Evolutionary conservation across 2,329 filamentous ascomycete genomes (phyloP).

Genomic region (Harringtonia aguacate): DNA sequence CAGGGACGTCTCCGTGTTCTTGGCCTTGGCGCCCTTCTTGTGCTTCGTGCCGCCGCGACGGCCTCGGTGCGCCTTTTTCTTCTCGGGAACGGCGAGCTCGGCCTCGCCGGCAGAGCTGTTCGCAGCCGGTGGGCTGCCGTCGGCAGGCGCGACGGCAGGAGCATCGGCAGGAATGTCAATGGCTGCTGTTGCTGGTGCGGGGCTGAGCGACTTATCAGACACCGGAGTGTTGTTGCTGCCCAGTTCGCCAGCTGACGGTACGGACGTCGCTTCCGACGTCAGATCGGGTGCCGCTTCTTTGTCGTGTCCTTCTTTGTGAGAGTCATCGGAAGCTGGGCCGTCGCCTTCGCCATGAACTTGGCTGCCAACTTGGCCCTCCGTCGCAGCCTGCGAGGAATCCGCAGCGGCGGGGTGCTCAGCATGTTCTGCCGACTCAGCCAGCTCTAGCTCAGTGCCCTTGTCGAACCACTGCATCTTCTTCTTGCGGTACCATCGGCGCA

Average conservation of each 20-base stretch:
- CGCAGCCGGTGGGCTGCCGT: not conserved
- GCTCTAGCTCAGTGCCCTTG: not conserved
- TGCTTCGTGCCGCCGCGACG: conserved; percentile 62
- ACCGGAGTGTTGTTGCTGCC: too few relatives aligned
- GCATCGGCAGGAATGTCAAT: not conserved
- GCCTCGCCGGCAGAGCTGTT: not conserved
- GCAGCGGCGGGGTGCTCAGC: too few relatives aligned
- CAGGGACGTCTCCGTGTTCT: conserved; percentile 39
- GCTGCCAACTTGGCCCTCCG: too few relatives aligned
- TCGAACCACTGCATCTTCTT: conserved; percentile 7
- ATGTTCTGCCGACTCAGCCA: not conserved
- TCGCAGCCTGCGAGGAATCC: too few relatives aligned
- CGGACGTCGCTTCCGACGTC: too few relatives aligned
- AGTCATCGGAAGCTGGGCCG: too few relatives aligned
- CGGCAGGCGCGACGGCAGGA: not conserved
- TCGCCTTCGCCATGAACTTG: too few relatives aligned
- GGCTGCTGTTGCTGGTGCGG: not conserved
- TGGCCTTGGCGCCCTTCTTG: conserved; percentile 37
- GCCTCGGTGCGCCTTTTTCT: conserved; percentile 59
- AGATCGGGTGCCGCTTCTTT: too few relatives aligned
- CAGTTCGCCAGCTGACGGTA: too few relatives aligned
- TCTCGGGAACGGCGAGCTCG: conserved; percentile 32
- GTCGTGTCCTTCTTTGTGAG: too few relatives aligned
- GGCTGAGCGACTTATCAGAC: too few relatives aligned
- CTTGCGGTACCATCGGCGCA: conserved; percentile 11